Base-by-base conservation (phyloP, 129 eudicot species). In the Deinandra increscens region DNA sequence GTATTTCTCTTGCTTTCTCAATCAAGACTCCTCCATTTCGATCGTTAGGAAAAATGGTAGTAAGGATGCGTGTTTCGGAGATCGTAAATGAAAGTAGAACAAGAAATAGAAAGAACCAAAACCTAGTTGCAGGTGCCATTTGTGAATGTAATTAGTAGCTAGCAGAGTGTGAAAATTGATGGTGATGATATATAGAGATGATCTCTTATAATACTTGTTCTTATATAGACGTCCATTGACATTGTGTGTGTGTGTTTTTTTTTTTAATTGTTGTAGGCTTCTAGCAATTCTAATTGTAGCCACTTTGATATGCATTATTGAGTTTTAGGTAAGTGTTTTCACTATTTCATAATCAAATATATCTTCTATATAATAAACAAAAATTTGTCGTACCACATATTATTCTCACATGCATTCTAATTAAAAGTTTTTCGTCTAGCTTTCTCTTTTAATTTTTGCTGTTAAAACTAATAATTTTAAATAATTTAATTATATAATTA, bases 71-170 rank as follows among this genome's bases (percentile, higher is more conserved):
- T 3, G 81, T 33, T 67, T 74, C 70, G 11, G 71, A 78, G 66
- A 55, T 46, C 12, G 72, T 56, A 41, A 55, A 8, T 4, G 73
- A 80, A 46, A 79, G 69, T 13, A 78, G 22, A 34, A 82, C 60
- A 7, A 86, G 66, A 34, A 73, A 7, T 19, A 83, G 74, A 81
- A 78, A 81, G 58, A 81, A 56, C 74, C 79, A 83, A 60, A 75
- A 71, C 49, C 71, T 78, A 22, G 75, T 44, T 29, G 75, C 17
- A 74, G 42, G 14, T 70, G 77, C 81, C 91, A 86, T 85, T 63
- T 53, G 13, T 65, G 37, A 2, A 2, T 75, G 43, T 31, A 36
- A 9, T 70, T 43, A 56, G 14, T 70, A 46, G 54, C 66, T 78
- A 38, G n/a, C 10, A 11, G 29, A 53, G 33, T 19, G 1, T 53